Conservation (phyloP, 2,329 filamentous ascomycete species). For the Fusarium bulbicola region DNA sequence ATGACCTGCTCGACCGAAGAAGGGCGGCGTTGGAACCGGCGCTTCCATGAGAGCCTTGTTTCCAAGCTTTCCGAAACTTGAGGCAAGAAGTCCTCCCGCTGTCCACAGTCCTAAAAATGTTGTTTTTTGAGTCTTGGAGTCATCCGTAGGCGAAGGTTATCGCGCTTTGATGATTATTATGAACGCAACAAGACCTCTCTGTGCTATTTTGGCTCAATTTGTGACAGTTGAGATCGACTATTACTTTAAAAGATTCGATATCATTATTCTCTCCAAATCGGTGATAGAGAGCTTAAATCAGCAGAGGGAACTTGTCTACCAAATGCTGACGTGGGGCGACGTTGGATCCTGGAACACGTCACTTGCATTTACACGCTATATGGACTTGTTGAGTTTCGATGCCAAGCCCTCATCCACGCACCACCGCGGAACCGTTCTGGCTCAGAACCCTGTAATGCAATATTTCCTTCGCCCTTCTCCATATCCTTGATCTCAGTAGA, state of each 20-base stretch:
- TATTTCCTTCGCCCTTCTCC: background rate
- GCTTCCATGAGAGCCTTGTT: background rate
- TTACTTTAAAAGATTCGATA: too few relatives aligned
- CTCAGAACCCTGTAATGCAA: background rate
- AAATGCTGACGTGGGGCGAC: background rate
- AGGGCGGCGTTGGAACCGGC: background rate
- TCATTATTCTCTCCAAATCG: background rate
- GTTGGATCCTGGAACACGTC: background rate
- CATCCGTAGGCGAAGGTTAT: background rate
- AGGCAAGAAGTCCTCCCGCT: rapidly evolving
- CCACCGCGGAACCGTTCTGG: too few relatives aligned
- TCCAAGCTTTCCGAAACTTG: rapidly evolving
- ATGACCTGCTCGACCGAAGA: conserved; percentile 1
- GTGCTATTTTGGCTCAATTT: rapidly evolving
- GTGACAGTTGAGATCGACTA: background rate
- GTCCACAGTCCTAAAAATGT: background rate
- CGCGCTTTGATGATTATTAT: background rate
- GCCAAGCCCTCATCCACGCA: background rate
- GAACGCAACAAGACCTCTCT: rapidly evolving
- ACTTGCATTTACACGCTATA: background rate
- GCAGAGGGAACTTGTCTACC: background rate
- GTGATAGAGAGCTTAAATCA: too few relatives aligned
- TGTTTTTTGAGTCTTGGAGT: rapidly evolving
- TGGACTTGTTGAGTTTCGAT: background rate
- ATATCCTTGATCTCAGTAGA: background rate